Base-by-base conservation (phyloP, 345 rosid species). In the Aquilaria malaccensis region DNA sequence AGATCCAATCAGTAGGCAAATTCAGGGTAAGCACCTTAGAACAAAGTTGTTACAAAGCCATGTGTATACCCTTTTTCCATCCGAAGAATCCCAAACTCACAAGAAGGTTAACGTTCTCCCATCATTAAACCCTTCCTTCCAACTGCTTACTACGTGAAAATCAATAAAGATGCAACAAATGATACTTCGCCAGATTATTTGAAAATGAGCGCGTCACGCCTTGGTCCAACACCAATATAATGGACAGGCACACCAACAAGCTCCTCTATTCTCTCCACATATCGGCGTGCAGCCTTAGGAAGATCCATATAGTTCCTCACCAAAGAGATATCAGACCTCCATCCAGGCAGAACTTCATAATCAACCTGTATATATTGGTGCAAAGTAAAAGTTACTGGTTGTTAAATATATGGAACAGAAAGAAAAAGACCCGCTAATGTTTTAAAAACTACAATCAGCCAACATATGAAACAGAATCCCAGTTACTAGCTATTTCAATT, bases 201-300 rank as follows among this genome's bases (percentile, higher is more conserved):
- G 74, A 59, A 77, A 61, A 89, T 89, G 60, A 93, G 96, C 50
- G 98, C 98, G 52, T 89, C 91, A 43, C 98, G 91, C 48, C 97
- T 91, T 0, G 98, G 96, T 3, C 97, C 98, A 4, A 87, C 80
- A 50, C 98, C 98, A 46, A 93, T 89, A 74, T 87, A 93, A 72
- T 89, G 80, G 65, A 93, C 61, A 0, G 94, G 91, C 31, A 85
- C 85, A 3, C 91, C 99, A 30, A 90, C 88, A 0, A 90, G 92
- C 64, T 94, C 89, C 69, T 94, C 96, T 56, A 94, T 83, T 82
- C 96, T 84, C 77, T 94, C 96, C 47, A 90, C 95, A 47, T 84
- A 90, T 55, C 60, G 85, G 10, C 50, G 81, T 6, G 97, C 97
- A 52, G 87, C 88, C 74, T 79, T 82, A 30, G 99, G 99, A 66